These are phyloP conservation scores for Russula griseocarnosa DNA, from an alignment of 768 basidiomycete species.

Conservation along the genomic window DNA sequence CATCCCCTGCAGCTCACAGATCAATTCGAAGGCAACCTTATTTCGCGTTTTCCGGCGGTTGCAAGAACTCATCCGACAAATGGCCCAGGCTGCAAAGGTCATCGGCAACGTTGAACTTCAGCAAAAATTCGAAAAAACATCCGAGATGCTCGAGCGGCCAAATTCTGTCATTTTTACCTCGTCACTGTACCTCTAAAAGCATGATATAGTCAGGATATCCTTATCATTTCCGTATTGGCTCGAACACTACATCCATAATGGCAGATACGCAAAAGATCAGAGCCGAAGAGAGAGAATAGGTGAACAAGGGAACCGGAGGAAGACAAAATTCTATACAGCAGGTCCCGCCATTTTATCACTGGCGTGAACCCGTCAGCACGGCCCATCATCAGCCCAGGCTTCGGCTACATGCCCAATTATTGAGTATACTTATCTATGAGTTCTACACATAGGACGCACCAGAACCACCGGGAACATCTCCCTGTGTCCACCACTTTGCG, in stretches of 20 bases:
- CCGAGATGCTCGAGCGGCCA: slow-evolving; percentile 89
- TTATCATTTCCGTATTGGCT: not conserved
- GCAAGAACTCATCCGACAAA: slow-evolving; percentile 92
- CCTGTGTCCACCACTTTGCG: slow-evolving; percentile 61
- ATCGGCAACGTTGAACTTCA: slow-evolving; percentile 93
- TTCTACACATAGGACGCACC: slow-evolving; percentile 35
- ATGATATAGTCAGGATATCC: not conserved
- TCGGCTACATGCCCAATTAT: slow-evolving; percentile 37
- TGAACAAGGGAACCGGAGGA: not conserved
- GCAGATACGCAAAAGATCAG: not conserved
- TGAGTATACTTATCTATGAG: slow-evolving; percentile 3
- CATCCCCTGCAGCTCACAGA: slow-evolving; percentile 66
- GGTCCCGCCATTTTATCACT: not conserved
- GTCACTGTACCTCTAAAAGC: slow-evolving; percentile 64
- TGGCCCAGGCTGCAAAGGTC: slow-evolving; percentile 92
- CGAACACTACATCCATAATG: not conserved
- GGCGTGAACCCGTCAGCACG: slow-evolving; percentile 36
- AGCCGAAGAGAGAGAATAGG: not conserved
- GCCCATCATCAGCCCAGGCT: slow-evolving; percentile 51
- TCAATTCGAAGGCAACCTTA: slow-evolving; percentile 94
- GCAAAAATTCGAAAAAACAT: slow-evolving; percentile 88
- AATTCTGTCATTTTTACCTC: slow-evolving; percentile 93
- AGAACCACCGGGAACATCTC: slow-evolving; percentile 50
- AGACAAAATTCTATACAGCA: not conserved
- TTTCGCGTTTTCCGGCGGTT: slow-evolving; percentile 93